Evolutionary conservation across 2,329 filamentous ascomycete species (phyloP).

Genomic region (Thermothelomyces thermophilus): DNA sequence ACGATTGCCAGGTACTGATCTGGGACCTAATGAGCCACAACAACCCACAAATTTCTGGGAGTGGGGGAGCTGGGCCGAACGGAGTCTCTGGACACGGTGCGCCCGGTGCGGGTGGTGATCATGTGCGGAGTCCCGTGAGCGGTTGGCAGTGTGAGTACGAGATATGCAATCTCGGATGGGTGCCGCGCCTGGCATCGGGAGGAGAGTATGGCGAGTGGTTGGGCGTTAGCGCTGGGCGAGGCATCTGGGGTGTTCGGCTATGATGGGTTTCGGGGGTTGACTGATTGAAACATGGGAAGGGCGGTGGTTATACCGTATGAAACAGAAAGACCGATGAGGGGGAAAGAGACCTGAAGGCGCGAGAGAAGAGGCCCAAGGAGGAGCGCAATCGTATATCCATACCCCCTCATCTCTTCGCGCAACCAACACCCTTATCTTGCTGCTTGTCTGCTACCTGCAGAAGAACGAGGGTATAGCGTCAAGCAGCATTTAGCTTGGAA

Average conservation of each 20-base stretch:
- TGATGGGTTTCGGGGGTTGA: neutral
- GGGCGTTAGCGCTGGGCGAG: conserved; percentile 71
- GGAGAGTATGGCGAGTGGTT: conserved; percentile 74
- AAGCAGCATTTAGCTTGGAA: no score
- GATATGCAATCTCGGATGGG: conserved; percentile 79
- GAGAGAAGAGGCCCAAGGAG: no score
- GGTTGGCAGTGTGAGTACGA: conserved; percentile 85
- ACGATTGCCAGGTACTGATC: conserved; percentile 84
- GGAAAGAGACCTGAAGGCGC: no score
- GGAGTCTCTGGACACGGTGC: neutral
- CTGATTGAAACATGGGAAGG: neutral
- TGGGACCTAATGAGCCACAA: conserved; percentile 79
- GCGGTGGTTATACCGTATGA: no score
- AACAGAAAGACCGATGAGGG: no score
- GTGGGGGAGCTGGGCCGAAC: neutral
- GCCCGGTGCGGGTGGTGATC: conserved; percentile 37
- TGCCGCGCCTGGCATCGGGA: conserved; percentile 62
- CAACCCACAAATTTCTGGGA: conserved; percentile 25
- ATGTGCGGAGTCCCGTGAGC: conserved; percentile 60
- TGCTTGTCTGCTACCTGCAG: no score
- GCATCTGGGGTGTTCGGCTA: conserved; percentile 64
- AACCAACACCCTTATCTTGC: no score
- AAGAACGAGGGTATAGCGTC: no score
- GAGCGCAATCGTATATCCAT: no score
- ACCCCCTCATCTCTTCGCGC: no score